Evolutionary conservation across 768 basidiomycete species (phyloP).

Genomic region (Lentinus tigrinus): DNA sequence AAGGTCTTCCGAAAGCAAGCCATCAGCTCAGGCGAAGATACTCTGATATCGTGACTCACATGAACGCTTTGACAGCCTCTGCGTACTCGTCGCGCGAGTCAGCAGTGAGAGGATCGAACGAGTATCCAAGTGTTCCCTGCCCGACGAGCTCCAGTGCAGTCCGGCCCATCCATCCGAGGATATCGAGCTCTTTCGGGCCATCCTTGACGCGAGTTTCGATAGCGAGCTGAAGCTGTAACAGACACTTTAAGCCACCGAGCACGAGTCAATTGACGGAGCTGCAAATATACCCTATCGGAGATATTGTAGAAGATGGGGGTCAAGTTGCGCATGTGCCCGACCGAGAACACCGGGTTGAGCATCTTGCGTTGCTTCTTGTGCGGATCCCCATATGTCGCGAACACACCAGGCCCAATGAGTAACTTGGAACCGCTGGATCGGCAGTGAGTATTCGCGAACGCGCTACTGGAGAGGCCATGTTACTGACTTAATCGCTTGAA

Average conservation of each 20-base stretch:
- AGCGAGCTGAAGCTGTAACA: constrained; percentile 12
- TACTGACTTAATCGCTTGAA: neutral
- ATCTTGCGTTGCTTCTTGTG: constrained; percentile 24
- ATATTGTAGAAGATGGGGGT: constrained; percentile 22
- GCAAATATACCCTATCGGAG: constrained; percentile 7
- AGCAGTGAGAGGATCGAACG: constrained; percentile 36
- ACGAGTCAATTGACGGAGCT: neutral
- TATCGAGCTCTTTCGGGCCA: constrained; percentile 19
- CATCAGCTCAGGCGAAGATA: constrained; percentile 36
- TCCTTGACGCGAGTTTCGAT: constrained; percentile 4
- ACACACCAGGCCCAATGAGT: constrained; percentile 16
- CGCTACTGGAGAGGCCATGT: neutral
- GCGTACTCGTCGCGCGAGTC: constrained; percentile 19
- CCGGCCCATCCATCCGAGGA: constrained; percentile 26
- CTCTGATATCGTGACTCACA: constrained; percentile 20
- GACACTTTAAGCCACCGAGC: neutral
- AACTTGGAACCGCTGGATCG: neutral
- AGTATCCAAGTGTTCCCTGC: constrained; percentile 44
- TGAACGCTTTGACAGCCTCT: constrained; percentile 24
- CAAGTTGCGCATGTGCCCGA: constrained; percentile 21
- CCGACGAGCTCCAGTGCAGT: constrained; percentile 38
- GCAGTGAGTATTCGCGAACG: too few species aligned
- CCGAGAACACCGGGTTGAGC: constrained; percentile 24
- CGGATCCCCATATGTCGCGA: constrained; percentile 14
- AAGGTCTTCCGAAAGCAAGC: constrained; percentile 29